Base-by-base conservation (phyloP, 2,329 filamentous ascomycete species). In the Rutstroemia sydowiana region DNA sequence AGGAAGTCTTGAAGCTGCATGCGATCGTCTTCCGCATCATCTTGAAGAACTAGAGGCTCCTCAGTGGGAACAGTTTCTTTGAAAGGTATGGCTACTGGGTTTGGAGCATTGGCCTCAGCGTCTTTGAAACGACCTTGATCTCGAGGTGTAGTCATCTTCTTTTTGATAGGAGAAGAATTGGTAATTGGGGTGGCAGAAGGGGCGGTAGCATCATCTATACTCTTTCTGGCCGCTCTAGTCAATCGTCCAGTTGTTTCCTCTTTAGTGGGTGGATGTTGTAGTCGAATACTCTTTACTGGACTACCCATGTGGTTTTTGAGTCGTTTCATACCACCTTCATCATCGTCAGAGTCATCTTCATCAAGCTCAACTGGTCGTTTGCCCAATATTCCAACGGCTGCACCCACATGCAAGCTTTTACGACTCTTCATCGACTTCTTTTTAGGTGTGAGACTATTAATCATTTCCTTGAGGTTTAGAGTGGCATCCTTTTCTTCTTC, bases 1-100 rank as follows among this genome's bases (percentile, higher is more conserved):
- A 98, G 73, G 70, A 98, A 98, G 48, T 95, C 87, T 61, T 95
- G 89, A 3, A 98, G 75, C 42, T 91, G 86, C 49, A 95, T 90
- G 20, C 76, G 77, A 23, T 84, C 78, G 18, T 77, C 75, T 11
- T 64, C 63, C 26, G 60, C 53, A 20, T 65, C 66, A 21, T 65
- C 60, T 41, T 66, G 64, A 13, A 58, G 55, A 11, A 73, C 68
- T 18, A 74, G 74, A n/a, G 81, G 76, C 5, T 71, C 67, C 46
- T 74, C 69, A 21, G 71, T 61, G 40, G 76, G 69, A 2, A 63
- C 63, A 18, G 73, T 71, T 52, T 74, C 65, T 45, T 70, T 63
- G n/a, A 68, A 61, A 45, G 66, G 61, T 1, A 71, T 69, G 8
- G 73, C 72, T 39, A 74, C 70, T 21, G 75, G 73, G 43, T 21